Evolutionary conservation across 176 grass and related monocot genomes (phyloP).

Genomic region (Cenchrus fungigraminus): DNA sequence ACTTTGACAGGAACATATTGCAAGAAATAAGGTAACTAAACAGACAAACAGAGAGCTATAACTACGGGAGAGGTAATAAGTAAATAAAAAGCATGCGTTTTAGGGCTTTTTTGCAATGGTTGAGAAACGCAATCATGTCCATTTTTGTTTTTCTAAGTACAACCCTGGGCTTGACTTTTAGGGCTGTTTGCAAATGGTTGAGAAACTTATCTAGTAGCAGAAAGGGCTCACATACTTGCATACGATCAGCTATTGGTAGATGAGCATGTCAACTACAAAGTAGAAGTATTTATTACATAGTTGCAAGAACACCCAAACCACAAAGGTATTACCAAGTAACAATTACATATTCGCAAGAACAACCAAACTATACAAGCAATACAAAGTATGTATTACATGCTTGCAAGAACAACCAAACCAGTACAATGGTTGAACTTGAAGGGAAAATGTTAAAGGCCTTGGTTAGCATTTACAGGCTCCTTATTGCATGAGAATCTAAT

Average conservation of each 20-base stretch:
- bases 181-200: not conserved
- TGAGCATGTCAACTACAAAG: conserved; percentile 1
- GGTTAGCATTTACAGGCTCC: conserved; percentile 18
- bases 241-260: not conserved
- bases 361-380: not conserved
- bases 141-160: not conserved
- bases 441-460: not conserved
- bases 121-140: not conserved
- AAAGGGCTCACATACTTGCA: not conserved
- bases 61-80: not conserved
- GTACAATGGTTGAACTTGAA: conserved; percentile 3
- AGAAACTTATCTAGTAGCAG: conserved; percentile 15
- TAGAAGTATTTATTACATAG: not conserved
- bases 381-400: not conserved
- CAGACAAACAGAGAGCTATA: conserved; percentile 4
- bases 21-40: conserved; percentile 29
- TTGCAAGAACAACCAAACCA: not conserved
- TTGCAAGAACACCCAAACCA: not conserved
- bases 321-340: not conserved
- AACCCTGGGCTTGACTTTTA: not conserved
- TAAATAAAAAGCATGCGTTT: conserved; percentile 4
- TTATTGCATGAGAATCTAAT: conserved; percentile 20
- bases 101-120: too few species aligned
- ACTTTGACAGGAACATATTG: conserved; percentile 26
- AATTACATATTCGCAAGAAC: not conserved